Evolutionary conservation across 2,329 filamentous ascomycete species (phyloP).

Genomic region (Bipolaris oryzae): DNA sequence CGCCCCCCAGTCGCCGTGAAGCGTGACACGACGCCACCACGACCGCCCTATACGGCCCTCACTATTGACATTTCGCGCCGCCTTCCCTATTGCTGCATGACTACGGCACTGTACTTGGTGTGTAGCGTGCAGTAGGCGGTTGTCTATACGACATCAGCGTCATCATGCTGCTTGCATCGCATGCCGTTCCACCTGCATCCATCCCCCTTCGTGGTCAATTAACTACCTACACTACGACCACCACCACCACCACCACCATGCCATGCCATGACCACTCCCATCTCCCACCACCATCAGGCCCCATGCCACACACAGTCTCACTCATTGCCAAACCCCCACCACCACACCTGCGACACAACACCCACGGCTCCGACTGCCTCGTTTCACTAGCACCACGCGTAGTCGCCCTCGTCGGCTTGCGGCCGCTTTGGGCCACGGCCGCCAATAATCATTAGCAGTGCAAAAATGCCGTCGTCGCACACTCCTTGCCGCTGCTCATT

Average conservation of each 20-base stretch:
- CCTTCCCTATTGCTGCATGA: background rate
- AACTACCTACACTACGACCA: too few relatives aligned
- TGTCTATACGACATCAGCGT: too few relatives aligned
- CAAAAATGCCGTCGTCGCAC: conserved; percentile 17
- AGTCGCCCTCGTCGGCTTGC: conserved; percentile 24
- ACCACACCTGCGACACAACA: background rate
- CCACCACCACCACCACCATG: too few relatives aligned
- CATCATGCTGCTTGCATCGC: too few relatives aligned
- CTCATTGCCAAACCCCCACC: conserved; percentile 1
- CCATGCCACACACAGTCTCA: background rate
- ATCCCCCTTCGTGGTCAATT: too few relatives aligned
- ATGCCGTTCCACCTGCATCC: too few relatives aligned
- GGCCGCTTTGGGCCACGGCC: conserved; percentile 25
- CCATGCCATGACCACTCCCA: background rate
- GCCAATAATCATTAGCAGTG: conserved; percentile 8
- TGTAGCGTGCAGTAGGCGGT: too few relatives aligned
- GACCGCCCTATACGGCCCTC: too few relatives aligned
- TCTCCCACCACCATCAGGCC: background rate
- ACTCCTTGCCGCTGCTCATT: conserved; percentile 25
- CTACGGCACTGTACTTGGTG: conserved; percentile 1
- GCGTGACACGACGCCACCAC: conserved; percentile 15
- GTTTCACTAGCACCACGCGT: conserved; percentile 21
- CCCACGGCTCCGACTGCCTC: conserved; percentile 15
- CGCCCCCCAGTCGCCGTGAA: background rate
- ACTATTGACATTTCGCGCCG: background rate